Evolutionary conservation across 495 filamentous ascomycete genomes (phyloP), one percentile per base, ranked within the genome.

Genomic region (Penicillium malachiteum): DNA sequence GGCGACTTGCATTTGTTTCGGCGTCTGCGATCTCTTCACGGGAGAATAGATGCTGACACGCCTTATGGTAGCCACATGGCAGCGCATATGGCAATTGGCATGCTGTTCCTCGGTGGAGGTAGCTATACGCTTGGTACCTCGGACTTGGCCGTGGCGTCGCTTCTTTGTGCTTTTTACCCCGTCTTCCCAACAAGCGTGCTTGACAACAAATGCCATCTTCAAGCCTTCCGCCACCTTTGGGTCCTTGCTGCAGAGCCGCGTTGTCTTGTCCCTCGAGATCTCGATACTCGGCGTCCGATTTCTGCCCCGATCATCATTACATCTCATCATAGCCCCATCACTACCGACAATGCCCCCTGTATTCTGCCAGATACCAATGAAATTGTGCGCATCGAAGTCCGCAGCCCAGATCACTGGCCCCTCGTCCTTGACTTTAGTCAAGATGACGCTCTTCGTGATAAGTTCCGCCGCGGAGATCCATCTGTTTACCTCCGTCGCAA

Each of bases 141-240:
- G 16, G 86, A 96, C 65, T 69, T 94, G 12, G 91, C 94, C 33
- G 83, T 93, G 46, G 92, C 92, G 7, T 83, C 90, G 1, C 79
- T 99, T 7, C 80, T 99, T 14, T 90, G 92, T 50, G 88, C 94
- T 2, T 94, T 99, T 67, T 97, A 97, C 62, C 94, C 94, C 0
- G 79, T 97, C 18, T 97, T 93, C 69, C 94, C 94, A 2, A 85
- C 84, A 30, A 85, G 84, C 4, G 88, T 96, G 3, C 85, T 94
- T 47, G 94, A 97, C 74, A 97, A 96, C 65, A 89, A 87, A 64
- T 91, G 89, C 26, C 94, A 99, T 57, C 80, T 97, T 3, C 94
- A 99, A 78, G 94, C 94, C 7, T 96, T 97, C 78, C 87, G 95
- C 2, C 94, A 99, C 70, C 86, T 99, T 65, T 99, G 94, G 94